A percentile compares a stretch with the other conserved stretches of the same genome.
phyloP scores from a whole-genome alignment of 768 basidiomycete species.

The Ramaria sp. region DNA sequence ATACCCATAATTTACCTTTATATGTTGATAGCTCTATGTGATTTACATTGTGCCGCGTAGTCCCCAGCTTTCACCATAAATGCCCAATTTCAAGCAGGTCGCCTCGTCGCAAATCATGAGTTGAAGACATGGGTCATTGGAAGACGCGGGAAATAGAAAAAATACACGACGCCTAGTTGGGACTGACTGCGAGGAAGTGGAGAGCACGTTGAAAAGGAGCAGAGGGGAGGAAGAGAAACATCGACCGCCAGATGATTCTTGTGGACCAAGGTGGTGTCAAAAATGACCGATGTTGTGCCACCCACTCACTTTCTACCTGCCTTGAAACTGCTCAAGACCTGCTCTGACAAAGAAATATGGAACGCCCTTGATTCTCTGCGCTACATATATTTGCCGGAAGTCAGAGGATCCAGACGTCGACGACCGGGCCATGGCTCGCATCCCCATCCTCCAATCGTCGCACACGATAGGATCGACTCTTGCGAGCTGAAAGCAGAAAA shows the following conservation, averaged over 20 bases:
- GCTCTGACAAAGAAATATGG: slow-evolving; percentile 21
- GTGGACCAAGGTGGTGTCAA: neutral
- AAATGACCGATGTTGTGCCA: neutral
- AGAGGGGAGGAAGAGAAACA: neutral
- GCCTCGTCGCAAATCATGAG: no score
- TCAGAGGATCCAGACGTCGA: slow-evolving; percentile 44
- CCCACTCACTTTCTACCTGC: slow-evolving; percentile 34
- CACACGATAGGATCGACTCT: neutral
- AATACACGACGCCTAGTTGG: no score
- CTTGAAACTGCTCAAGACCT: slow-evolving; percentile 16
- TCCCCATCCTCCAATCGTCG: neutral
- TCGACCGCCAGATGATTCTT: no score
- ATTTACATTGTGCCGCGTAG: no score
- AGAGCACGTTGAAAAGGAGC: neutral
- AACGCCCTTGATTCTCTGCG: slow-evolving; percentile 40
- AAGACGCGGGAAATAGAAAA: no score
- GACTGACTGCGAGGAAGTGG: no score
- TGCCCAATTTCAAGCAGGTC: no score
- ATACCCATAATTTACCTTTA: no score
- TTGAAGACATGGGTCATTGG: no score
- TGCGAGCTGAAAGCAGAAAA: neutral
- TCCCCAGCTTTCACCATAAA: no score
- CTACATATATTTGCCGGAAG: slow-evolving; percentile 45
- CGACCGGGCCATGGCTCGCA: slow-evolving; percentile 12
- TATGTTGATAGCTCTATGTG: no score